phyloP scores from a whole-genome alignment of 2,329 filamentous ascomycete genomes.

The Fusarium nodosum region DNA sequence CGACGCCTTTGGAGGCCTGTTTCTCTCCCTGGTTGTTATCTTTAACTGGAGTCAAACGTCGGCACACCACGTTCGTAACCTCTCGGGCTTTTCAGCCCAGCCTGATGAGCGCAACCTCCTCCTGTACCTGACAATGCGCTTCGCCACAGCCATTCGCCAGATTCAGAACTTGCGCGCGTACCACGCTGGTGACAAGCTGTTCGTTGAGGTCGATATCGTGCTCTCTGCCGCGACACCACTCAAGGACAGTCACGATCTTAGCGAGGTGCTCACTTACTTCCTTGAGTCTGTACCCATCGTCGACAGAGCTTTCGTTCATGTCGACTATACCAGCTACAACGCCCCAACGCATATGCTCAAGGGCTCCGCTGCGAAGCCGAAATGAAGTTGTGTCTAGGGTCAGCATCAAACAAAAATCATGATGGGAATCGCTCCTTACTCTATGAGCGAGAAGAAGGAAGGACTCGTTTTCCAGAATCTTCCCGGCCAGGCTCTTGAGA shows the following conservation, averaged over 20 bases:
- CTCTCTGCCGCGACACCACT: conserved; percentile 81
- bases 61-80: conserved; percentile 81
- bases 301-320: conserved; percentile 77
- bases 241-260: conserved; percentile 84
- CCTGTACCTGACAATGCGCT: conserved; percentile 93
- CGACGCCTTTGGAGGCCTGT: conserved; percentile 81
- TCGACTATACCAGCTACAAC: conserved; percentile 74
- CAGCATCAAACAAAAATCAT: background rate
- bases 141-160: conserved; percentile 86
- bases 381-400: conserved; percentile 28
- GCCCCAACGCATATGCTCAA: conserved; percentile 70
- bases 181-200: conserved; percentile 86
- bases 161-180: conserved; percentile 90
- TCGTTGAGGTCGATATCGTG: conserved; percentile 85
- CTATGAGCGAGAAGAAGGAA: background rate
- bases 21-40: conserved; percentile 84
- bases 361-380: conserved; percentile 42
- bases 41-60: conserved; percentile 83
- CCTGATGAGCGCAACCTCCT: conserved; percentile 87
- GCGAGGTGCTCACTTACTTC: conserved; percentile 84
- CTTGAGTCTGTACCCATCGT: conserved; percentile 87
- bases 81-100: conserved; percentile 82
- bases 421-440: background rate
- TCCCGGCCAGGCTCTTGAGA: background rate
- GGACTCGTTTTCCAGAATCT: background rate